phyloP scores from a whole-genome alignment of 805 yeast species.

The Cyberlindnera maritima region DNA sequence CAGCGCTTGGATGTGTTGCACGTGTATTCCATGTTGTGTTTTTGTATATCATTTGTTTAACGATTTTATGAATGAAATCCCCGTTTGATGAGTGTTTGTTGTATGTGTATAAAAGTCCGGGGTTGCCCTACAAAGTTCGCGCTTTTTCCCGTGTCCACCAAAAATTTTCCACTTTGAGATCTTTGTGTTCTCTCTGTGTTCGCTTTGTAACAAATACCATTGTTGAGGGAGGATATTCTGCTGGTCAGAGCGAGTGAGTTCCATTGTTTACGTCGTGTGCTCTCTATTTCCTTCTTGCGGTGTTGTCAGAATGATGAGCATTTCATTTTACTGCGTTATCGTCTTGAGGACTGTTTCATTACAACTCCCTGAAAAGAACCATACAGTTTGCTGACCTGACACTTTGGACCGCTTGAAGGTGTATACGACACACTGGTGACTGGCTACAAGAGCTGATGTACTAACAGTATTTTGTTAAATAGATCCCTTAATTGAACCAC shows the following conservation, averaged over 20 bases:
- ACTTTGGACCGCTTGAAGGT: neutral
- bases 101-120: neutral
- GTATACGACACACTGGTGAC: neutral
- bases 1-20: neutral
- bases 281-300: neutral
- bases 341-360: conserved; percentile 33
- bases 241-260: neutral
- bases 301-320: conserved; percentile 21
- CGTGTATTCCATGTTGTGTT: neutral
- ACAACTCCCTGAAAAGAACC: conserved; percentile 30
- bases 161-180: neutral
- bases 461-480: neutral
- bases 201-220: neutral
- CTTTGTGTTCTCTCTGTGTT: neutral
- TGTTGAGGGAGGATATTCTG: neutral
- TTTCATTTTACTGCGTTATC: conserved; percentile 32
- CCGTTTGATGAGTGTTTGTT: neutral
- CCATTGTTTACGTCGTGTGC: neutral
- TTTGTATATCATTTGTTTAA: neutral
- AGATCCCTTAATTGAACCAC: too few relatives aligned
- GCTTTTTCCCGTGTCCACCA: neutral
- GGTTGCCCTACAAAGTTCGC: neutral
- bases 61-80: neutral
- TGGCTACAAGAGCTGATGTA: neutral
- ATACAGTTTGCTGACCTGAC: conserved; percentile 9